These are phyloP conservation scores for Colletotrichum sublineola DNA, from an alignment of 2,329 filamentous ascomycete genomes.

Conservation along the genomic window DNA sequence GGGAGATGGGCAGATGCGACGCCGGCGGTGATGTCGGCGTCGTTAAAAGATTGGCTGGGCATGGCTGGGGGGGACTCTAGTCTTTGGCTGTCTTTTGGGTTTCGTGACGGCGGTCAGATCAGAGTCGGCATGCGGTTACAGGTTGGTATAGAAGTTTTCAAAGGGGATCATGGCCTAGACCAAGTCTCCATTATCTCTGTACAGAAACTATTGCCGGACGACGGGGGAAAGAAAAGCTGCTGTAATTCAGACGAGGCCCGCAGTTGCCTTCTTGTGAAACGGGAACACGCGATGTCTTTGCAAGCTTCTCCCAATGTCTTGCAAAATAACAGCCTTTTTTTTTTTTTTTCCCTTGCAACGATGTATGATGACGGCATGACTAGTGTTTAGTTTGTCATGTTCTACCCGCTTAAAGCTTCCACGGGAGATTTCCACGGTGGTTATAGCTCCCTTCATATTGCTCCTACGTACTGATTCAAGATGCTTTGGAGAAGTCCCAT, in stretches of 20 bases:
- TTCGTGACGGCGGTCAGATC: background rate
- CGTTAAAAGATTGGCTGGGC: constrained; percentile 3
- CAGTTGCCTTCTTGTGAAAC: background rate
- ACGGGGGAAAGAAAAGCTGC: background rate
- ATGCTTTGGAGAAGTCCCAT: too few relatives aligned
- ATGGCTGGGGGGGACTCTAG: background rate
- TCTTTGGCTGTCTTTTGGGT: background rate
- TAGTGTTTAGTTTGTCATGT: background rate
- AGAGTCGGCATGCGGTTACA: background rate
- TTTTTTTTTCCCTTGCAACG: background rate
- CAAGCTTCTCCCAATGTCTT: background rate
- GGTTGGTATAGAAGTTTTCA: too few relatives aligned
- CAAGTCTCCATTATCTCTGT: too few relatives aligned
- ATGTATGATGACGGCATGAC: background rate
- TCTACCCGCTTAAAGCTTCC: background rate
- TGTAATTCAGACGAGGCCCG: too few relatives aligned
- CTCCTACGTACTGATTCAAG: background rate
- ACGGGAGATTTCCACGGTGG: background rate
- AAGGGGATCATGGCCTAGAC: background rate
- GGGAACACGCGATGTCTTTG: too few relatives aligned
- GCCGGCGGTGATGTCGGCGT: constrained; percentile 6
- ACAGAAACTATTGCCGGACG: too few relatives aligned
- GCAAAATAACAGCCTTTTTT: background rate
- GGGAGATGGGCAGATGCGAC: background rate
- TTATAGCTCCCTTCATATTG: background rate